Conservation (phyloP, 164 flowering plant genomes). For the Aristolochia californica region DNA sequence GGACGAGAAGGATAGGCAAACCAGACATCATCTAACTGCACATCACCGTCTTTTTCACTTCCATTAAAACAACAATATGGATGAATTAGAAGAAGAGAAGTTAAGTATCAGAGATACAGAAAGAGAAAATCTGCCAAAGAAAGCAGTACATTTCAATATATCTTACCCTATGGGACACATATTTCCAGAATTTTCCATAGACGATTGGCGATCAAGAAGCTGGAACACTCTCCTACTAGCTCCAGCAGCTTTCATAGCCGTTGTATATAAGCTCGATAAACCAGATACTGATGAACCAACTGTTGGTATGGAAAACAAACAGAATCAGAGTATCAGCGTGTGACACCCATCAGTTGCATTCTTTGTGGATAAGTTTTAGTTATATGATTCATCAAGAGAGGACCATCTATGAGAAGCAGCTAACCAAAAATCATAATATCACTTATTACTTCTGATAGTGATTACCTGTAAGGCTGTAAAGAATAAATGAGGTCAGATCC, state of each 20-base stretch:
- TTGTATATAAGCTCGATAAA: slow-evolving; percentile 73
- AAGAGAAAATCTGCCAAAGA: background rate
- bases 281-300: slow-evolving; percentile 84
- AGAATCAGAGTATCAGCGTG: slow-evolving; percentile 2
- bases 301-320: slow-evolving; percentile 24
- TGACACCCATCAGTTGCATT: too few relatives aligned
- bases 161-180: slow-evolving; percentile 74
- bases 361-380: too few relatives aligned
- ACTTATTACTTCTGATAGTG: too few relatives aligned
- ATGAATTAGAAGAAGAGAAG: background rate
- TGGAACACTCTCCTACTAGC: slow-evolving; percentile 97
- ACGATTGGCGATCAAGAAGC: slow-evolving; percentile 73
- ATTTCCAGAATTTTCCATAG: slow-evolving; percentile 77
- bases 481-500: slow-evolving; percentile 64
- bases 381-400: too few relatives aligned
- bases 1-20: slow-evolving; percentile 98
- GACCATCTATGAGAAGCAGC: too few relatives aligned
- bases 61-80: background rate
- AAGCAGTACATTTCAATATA: background rate
- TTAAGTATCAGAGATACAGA: background rate
- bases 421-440: too few relatives aligned
- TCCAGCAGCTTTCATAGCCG: slow-evolving; percentile 97
- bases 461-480: slow-evolving; percentile 12
- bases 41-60: slow-evolving; percentile 78
- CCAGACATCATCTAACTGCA: slow-evolving; percentile 91